Percentiles rank a stretch among this genome's conserved stretches.
Evolutionary conservation across 805 yeast species (phyloP).

Genomic region (Priceomyces medius): DNA sequence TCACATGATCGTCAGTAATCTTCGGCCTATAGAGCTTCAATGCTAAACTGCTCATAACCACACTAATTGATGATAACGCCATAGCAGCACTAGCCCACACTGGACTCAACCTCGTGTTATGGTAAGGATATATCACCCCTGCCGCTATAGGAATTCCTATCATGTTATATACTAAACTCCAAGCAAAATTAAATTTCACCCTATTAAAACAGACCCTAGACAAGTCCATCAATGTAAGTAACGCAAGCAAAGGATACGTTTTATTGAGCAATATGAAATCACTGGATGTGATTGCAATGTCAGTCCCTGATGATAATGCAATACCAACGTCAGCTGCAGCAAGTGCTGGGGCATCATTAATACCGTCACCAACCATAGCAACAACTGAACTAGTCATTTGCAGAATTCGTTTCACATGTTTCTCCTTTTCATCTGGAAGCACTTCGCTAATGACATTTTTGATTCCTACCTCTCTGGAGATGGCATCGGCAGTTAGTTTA

Average conservation of each 20-base stretch:
- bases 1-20: slow-evolving; percentile 16
- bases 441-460: slow-evolving; percentile 64
- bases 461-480: slow-evolving; percentile 64
- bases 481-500: slow-evolving; percentile 61
- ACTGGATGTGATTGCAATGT: slow-evolving; percentile 70
- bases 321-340: slow-evolving; percentile 75
- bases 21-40: slow-evolving; percentile 48
- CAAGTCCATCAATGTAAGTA: slow-evolving; percentile 55
- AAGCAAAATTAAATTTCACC: slow-evolving; percentile 56
- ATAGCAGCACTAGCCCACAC: slow-evolving; percentile 69
- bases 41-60: slow-evolving; percentile 55
- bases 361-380: slow-evolving; percentile 98
- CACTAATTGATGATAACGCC: slow-evolving; percentile 61
- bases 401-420: slow-evolving; percentile 56
- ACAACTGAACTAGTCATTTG: slow-evolving; percentile 35
- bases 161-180: slow-evolving; percentile 58
- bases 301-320: slow-evolving; percentile 75
- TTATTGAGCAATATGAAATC: slow-evolving; percentile 68
- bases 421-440: slow-evolving; percentile 70
- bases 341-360: slow-evolving; percentile 85
- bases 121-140: slow-evolving; percentile 60
- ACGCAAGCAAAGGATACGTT: slow-evolving; percentile 47
- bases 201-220: slow-evolving; percentile 50
- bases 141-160: slow-evolving; percentile 65
- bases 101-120: slow-evolving; percentile 54